Evolutionary conservation across 257 asterid species (phyloP).

Genomic region (Solanum sparsipilum): DNA sequence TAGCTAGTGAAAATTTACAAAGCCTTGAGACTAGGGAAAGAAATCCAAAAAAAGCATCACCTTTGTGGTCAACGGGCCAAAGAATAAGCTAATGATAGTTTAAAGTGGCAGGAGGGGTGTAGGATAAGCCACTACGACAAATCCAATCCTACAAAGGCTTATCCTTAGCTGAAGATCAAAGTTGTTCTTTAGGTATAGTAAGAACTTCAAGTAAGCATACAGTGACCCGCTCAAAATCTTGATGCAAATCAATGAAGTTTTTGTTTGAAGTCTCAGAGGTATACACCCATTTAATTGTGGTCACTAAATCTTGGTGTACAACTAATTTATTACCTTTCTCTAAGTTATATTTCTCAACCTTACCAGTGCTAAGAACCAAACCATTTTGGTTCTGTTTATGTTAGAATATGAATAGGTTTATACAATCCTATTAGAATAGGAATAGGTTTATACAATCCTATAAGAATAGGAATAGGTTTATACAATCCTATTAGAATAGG

Average conservation of each 20-base stretch:
- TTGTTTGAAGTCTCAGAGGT: neutral
- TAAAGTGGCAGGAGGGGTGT: neutral
- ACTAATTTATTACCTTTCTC: neutral
- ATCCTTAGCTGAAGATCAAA: neutral
- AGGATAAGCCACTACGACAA: neutral
- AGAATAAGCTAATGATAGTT: neutral
- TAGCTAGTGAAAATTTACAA: neutral
- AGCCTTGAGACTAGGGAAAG: neutral
- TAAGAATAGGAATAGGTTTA: no score
- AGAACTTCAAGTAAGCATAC: neutral
- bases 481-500: no score
- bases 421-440: no score
- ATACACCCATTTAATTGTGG: neutral
- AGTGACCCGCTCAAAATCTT: neutral
- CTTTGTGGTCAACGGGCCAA: neutral
- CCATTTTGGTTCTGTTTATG: neutral
- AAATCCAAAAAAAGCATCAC: neutral
- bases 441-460: no score
- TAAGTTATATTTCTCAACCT: neutral
- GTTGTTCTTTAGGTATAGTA: neutral
- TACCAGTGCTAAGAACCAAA: neutral
- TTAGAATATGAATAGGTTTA: no score
- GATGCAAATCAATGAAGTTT: neutral
- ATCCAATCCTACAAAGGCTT: neutral
- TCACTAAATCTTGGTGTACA: neutral